Conservation (phyloP, 139 green algal species). For the Picochlorum sp. region DNA sequence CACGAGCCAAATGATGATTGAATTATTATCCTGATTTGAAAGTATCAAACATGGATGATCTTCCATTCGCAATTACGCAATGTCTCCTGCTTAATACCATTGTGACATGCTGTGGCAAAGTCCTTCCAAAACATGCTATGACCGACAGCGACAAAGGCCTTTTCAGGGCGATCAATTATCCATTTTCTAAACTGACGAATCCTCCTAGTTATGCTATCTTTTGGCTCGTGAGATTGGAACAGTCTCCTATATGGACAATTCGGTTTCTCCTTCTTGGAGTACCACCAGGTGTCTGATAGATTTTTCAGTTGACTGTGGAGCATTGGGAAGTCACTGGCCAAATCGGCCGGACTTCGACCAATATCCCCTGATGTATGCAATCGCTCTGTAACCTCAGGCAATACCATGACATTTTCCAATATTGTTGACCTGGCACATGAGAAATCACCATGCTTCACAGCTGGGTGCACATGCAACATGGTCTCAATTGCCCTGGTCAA, state of each 20-base stretch:
- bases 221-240: constrained; percentile 32
- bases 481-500: constrained; percentile 60
- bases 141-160: constrained; percentile 55
- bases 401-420: constrained; percentile 11
- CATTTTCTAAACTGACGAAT: constrained; percentile 47
- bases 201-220: constrained; percentile 35
- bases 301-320: constrained; percentile 25
- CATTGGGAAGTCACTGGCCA: constrained; percentile 36
- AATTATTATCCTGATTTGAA: too few relatives aligned
- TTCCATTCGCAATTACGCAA: constrained; percentile 59
- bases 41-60: constrained; percentile 18
- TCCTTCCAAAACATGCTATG: constrained; percentile 56
- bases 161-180: constrained; percentile 42
- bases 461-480: constrained; percentile 20
- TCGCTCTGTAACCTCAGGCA: constrained; percentile 37
- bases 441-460: constrained; percentile 10
- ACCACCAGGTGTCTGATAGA: constrained; percentile 60
- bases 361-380: constrained; percentile 55
- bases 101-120: constrained; percentile 26
- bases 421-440: constrained; percentile 16
- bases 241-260: constrained; percentile 38
- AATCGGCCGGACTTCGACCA: constrained; percentile 31
- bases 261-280: constrained; percentile 19
- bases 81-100: constrained; percentile 12
- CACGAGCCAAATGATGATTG: too few relatives aligned